Percentiles rank a stretch among this genome's conserved stretches.
Evolutionary conservation across 371 early-diverging fungal genomes (phyloP).

Genomic region (Mortierella sp.): DNA sequence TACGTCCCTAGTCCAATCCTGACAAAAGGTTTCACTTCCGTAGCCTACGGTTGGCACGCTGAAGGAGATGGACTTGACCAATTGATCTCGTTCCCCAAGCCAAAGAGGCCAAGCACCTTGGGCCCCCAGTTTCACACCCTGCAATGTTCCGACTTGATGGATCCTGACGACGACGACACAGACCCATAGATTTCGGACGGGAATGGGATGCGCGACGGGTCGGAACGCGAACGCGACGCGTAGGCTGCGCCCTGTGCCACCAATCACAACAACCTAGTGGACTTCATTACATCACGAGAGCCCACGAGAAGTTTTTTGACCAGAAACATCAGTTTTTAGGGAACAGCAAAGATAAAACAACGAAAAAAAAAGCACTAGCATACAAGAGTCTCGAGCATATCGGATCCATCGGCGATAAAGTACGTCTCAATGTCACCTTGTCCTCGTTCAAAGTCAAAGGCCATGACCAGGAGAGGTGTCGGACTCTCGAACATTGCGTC

Average conservation of each 20-base stretch:
- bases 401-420: slow-evolving; percentile 48
- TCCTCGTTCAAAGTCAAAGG: slow-evolving; percentile 69
- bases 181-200: too few species aligned
- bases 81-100: slow-evolving; percentile 21
- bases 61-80: slow-evolving; percentile 45
- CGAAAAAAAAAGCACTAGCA: slow-evolving; percentile 8
- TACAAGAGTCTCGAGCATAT: slow-evolving; percentile 41
- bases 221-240: too few species aligned
- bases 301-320: too few species aligned
- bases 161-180: background rate
- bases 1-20: slow-evolving; percentile 7
- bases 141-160: slow-evolving; percentile 18
- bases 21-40: slow-evolving; percentile 28
- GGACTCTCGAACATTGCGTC: slow-evolving; percentile 42
- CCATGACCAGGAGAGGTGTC: slow-evolving; percentile 59
- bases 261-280: too few species aligned
- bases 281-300: too few species aligned
- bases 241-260: too few species aligned
- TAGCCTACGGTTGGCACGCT: slow-evolving; percentile 31
- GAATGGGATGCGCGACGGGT: too few species aligned
- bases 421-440: slow-evolving; percentile 56
- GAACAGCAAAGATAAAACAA: background rate
- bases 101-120: slow-evolving; percentile 17
- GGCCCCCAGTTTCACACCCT: slow-evolving; percentile 11
- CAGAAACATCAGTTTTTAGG: too few species aligned